Conservation (phyloP, 2,329 filamentous ascomycete species). For the Neopestalotiopsis clavispora region DNA sequence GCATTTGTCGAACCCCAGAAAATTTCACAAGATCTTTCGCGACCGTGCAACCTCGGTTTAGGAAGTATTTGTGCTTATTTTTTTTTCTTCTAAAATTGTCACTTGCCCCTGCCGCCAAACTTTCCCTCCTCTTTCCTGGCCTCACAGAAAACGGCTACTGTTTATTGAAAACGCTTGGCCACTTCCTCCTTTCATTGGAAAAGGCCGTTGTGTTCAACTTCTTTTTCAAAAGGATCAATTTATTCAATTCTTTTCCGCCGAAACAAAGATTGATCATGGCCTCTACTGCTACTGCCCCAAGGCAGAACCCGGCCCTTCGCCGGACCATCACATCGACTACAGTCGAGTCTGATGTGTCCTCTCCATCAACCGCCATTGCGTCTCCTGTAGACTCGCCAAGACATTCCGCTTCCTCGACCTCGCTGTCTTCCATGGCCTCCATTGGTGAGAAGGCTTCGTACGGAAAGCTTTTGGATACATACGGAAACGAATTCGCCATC, state of each 20-base stretch:
- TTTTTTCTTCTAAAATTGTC: background rate
- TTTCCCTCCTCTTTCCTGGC: background rate
- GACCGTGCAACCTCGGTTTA: constrained; percentile 1
- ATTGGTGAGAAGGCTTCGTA: constrained; percentile 54
- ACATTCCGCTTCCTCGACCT: constrained; percentile 80
- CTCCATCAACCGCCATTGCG: constrained; percentile 60
- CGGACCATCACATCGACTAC: constrained; percentile 50
- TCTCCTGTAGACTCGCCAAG: constrained; percentile 66
- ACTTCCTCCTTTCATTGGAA: background rate
- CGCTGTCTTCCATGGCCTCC: constrained; percentile 86
- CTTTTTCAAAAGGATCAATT: background rate
- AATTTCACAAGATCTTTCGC: background rate
- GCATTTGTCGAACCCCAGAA: constrained; percentile 10
- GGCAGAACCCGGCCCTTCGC: constrained; percentile 50
- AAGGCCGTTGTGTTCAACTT: background rate
- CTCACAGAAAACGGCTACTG: background rate
- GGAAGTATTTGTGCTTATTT: background rate
- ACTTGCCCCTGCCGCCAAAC: background rate
- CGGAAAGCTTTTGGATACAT: constrained; percentile 82
- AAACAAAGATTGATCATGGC: constrained; percentile 44
- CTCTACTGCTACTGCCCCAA: constrained; percentile 46
- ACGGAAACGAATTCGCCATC: constrained; percentile 91
- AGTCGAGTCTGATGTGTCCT: constrained; percentile 48
- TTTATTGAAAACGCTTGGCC: background rate
- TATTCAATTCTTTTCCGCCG: background rate